Evolutionary conservation across 2,329 filamentous ascomycete species (phyloP).

Genomic region (Hypomyces rosellus): DNA sequence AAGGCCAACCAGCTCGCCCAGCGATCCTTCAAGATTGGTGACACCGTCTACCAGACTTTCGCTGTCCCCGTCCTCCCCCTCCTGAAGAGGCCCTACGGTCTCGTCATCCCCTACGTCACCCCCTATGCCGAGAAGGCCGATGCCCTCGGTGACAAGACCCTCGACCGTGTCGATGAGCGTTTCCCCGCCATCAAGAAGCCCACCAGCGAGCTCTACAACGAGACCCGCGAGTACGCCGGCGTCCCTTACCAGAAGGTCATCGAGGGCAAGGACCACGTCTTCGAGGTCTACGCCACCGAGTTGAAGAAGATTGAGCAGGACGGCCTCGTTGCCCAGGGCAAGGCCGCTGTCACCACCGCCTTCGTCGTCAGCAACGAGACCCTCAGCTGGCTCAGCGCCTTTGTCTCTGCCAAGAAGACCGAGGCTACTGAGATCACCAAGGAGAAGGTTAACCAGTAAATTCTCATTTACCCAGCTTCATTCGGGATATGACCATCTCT

Average conservation of each 20-base stretch:
- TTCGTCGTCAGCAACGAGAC: slow-evolving; percentile 62
- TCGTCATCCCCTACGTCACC: slow-evolving; percentile 46
- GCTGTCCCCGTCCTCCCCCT: slow-evolving; percentile 68
- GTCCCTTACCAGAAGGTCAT: slow-evolving; percentile 57
- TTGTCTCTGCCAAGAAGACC: slow-evolving; percentile 56
- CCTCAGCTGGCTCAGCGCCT: slow-evolving; percentile 52
- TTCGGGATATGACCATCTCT: background rate
- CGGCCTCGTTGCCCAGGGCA: slow-evolving; percentile 59
- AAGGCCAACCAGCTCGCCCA: slow-evolving; percentile 77
- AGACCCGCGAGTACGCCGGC: slow-evolving; percentile 55
- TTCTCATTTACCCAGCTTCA: too few species aligned
- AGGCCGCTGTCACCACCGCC: slow-evolving; percentile 62
- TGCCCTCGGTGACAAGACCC: slow-evolving; percentile 64
- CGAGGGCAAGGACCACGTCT: slow-evolving; percentile 57
- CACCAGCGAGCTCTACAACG: slow-evolving; percentile 61
- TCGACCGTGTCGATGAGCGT: slow-evolving; percentile 60
- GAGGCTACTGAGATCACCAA: slow-evolving; percentile 50
- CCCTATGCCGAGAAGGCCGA: slow-evolving; percentile 84
- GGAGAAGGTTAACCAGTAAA: slow-evolving; percentile 44
- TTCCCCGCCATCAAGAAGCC: slow-evolving; percentile 73
- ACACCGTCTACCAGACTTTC: slow-evolving; percentile 68
- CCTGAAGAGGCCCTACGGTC: slow-evolving; percentile 70
- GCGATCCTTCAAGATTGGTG: slow-evolving; percentile 70
- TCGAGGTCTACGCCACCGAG: slow-evolving; percentile 51
- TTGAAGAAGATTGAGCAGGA: slow-evolving; percentile 58